Conservation (phyloP, 129 eudicot genomes). For the Flaveria trinervia region DNA sequence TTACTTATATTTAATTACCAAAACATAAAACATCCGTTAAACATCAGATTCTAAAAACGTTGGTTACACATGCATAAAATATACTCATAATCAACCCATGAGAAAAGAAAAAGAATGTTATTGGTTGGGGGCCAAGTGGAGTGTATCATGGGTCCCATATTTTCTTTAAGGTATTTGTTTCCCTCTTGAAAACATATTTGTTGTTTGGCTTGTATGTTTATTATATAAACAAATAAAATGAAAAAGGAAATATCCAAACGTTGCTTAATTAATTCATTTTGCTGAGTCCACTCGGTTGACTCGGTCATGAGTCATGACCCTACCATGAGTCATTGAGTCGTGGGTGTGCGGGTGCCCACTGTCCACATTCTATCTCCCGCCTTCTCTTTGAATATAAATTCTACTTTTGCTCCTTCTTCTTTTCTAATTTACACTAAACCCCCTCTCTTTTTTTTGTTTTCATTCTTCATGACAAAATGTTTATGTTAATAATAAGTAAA, state of each 20-base stretch:
- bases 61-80: no score
- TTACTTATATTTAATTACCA: no score
- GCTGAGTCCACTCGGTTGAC: not conserved
- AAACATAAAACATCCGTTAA: no score
- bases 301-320: not conserved
- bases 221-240: not conserved
- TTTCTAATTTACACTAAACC: not conserved
- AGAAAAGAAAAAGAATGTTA: not conserved
- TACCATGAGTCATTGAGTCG: constrained; percentile 3
- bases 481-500: not conserved
- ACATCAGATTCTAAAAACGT: no score
- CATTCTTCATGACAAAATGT: not conserved
- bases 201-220: constrained; percentile 6
- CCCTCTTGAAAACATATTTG: constrained; percentile 14
- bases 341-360: not conserved
- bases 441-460: not conserved
- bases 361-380: constrained; percentile 2
- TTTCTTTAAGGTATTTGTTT: constrained; percentile 7
- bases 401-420: not conserved
- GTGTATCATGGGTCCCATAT: constrained; percentile 6
- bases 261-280: not conserved
- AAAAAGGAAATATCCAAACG: constrained; percentile 2
- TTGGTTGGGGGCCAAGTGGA: not conserved
- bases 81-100: not conserved
- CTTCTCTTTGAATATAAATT: not conserved